phyloP scores from a whole-genome alignment of 108 stramenopile species.

The Epithemia pelagica region DNA sequence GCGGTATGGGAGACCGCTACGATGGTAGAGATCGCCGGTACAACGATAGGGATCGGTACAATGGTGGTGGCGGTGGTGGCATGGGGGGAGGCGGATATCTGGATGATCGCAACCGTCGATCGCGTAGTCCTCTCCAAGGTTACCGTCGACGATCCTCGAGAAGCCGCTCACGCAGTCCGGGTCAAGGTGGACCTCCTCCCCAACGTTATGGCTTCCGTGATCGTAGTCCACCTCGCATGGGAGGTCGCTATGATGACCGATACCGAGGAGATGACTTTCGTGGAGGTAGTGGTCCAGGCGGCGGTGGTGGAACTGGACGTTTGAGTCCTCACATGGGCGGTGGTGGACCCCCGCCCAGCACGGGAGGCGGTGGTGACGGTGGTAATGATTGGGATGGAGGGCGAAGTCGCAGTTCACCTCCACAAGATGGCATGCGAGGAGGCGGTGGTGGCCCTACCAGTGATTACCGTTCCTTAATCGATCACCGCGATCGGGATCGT shows the following conservation, averaged over 20 bases:
- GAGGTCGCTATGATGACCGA: conserved; percentile 25
- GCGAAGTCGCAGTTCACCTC: conserved; percentile 19
- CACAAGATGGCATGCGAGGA: conserved; percentile 19
- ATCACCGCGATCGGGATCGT: conserved; percentile 7
- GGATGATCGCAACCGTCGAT: conserved; percentile 12
- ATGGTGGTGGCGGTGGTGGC: conserved; percentile 22
- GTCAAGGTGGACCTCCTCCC: background rate
- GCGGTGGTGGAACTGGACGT: conserved; percentile 9
- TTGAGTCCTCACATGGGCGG: conserved; percentile 6
- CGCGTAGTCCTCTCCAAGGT: background rate
- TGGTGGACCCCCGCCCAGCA: conserved; percentile 14
- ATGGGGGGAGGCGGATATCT: conserved; percentile 8
- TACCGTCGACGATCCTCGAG: conserved; percentile 8
- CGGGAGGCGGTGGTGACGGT: conserved; percentile 14
- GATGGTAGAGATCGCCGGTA: conserved; percentile 9
- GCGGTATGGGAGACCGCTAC: conserved; percentile 10
- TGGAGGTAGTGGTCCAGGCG: conserved; percentile 6
- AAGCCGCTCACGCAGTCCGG: conserved; percentile 1
- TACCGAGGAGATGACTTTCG: conserved; percentile 18
- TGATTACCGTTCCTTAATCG: conserved; percentile 12
- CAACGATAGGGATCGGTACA: conserved; percentile 16
- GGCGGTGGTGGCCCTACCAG: conserved; percentile 12
- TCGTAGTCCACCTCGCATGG: conserved; percentile 29
- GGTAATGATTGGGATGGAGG: conserved; percentile 13
- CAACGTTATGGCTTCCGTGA: conserved; percentile 16